A percentile compares a stretch with the other conserved stretches of the same genome.
These are phyloP conservation scores for Rhizopogon roseolus DNA, from an alignment of 768 basidiomycete genomes.

Conservation along the genomic window DNA sequence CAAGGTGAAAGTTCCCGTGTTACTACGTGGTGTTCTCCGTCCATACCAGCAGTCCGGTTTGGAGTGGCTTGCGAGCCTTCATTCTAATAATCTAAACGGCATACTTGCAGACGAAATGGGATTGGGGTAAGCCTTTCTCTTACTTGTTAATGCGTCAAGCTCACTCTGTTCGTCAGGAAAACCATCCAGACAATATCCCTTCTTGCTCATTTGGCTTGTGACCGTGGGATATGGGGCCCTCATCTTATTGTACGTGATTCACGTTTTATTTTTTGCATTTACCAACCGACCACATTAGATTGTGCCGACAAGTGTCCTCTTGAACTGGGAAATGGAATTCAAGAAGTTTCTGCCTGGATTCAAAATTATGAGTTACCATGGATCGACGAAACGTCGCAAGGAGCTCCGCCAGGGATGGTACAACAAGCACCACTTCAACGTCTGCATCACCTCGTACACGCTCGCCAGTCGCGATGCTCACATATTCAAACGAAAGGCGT, in stretches of 20 bases:
- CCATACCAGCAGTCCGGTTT: conserved; percentile 93
- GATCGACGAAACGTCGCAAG: conserved; percentile 82
- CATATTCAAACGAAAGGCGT: conserved; percentile 87
- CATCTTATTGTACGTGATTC: conserved; percentile 69
- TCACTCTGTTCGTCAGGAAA: conserved; percentile 48
- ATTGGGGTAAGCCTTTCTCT: conserved; percentile 58
- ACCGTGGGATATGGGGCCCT: conserved; percentile 88
- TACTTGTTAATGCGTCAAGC: background rate
- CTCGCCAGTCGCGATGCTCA: conserved; percentile 88
- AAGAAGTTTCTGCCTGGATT: conserved; percentile 93
- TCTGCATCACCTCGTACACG: conserved; percentile 92
- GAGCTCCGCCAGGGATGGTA: conserved; percentile 90
- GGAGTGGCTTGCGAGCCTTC: conserved; percentile 91
- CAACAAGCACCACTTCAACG: conserved; percentile 85
- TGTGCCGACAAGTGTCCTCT: conserved; percentile 87
- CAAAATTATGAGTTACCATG: conserved; percentile 85
- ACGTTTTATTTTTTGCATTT: background rate
- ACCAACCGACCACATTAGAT: conserved; percentile 42
- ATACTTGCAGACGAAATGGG: conserved; percentile 96
- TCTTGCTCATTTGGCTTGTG: conserved; percentile 87
- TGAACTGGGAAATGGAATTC: conserved; percentile 98
- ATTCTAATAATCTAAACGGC: conserved; percentile 75
- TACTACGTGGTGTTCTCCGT: conserved; percentile 83
- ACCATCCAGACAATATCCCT: conserved; percentile 96
- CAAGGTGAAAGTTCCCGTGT: conserved; percentile 58